Conservation (phyloP, 306 rosid species). For the Crataegus laevigata region DNA sequence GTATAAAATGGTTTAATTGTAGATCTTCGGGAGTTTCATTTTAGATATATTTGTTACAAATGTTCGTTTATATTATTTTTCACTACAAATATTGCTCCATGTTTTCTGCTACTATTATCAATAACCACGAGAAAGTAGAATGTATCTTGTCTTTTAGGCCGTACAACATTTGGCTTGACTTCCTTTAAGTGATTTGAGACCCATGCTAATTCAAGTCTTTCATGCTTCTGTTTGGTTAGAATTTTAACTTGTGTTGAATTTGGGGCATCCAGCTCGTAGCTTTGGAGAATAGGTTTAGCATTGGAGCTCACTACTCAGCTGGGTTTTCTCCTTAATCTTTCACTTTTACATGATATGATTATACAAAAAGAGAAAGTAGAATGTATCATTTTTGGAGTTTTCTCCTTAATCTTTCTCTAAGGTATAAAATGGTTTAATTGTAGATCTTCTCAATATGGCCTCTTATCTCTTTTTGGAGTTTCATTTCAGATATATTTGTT, state of each 20-base stretch:
- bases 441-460: too few species aligned
- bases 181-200: neutral
- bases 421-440: too few species aligned
- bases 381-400: too few species aligned
- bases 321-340: slow-evolving; percentile 53
- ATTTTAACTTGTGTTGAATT: too few species aligned
- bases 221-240: neutral
- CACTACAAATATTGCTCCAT: neutral
- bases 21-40: neutral
- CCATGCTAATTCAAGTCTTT: neutral
- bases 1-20: too few species aligned
- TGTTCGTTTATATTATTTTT: neutral
- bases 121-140: neutral
- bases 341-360: too few species aligned
- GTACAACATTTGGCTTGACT: neutral
- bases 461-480: too few species aligned
- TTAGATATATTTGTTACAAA: neutral
- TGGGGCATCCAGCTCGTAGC: slow-evolving; percentile 68
- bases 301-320: slow-evolving; percentile 96
- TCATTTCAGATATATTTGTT: too few species aligned
- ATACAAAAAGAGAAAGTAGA: too few species aligned
- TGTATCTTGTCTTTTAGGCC: neutral
- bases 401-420: too few species aligned
- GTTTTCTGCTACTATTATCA: neutral
- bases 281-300: slow-evolving; percentile 47